Percentiles rank a stretch among this genome's conserved stretches.
These are phyloP conservation scores for Streptanthus diversifolius DNA, from an alignment of 345 rosid species.

Conservation along the genomic window DNA sequence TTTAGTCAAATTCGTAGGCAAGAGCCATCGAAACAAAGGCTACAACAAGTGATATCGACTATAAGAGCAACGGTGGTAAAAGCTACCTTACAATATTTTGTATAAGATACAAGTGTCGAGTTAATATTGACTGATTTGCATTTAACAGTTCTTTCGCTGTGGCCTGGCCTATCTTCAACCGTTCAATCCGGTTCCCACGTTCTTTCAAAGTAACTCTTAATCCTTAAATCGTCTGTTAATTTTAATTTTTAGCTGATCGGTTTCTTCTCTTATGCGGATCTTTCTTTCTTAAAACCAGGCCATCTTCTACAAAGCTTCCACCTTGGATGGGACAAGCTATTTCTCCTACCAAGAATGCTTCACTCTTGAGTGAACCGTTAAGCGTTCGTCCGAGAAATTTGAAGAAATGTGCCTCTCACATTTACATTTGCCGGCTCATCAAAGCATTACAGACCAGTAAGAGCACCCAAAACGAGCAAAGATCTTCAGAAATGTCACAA, in stretches of 20 bases:
- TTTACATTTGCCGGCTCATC: constrained; percentile 61
- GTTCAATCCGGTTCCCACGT: constrained; percentile 28
- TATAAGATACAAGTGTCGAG: not conserved
- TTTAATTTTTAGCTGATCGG: not conserved
- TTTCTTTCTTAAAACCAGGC: constrained; percentile 36
- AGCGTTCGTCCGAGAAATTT: constrained; percentile 42
- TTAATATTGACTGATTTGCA: not conserved
- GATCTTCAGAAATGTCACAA: constrained; percentile 36
- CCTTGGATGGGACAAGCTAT: constrained; percentile 51
- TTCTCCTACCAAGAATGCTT: constrained; percentile 33
- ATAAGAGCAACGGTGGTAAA: constrained; percentile 43
- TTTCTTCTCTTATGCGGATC: constrained; percentile 1
- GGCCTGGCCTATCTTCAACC: constrained; percentile 54
- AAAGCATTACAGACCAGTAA: constrained; percentile 39
- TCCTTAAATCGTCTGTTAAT: not conserved
- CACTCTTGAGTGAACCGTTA: constrained; percentile 32
- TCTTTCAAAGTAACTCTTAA: constrained; percentile 44
- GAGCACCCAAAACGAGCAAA: constrained; percentile 34
- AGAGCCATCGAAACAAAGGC: constrained; percentile 32
- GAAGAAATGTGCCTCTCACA: constrained; percentile 64
- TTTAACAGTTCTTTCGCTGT: constrained; percentile 44
- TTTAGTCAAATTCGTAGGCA: not conserved
- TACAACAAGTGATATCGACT: constrained; percentile 28
- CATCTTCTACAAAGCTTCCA: constrained; percentile 44
- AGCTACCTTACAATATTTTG: not conserved